Evolutionary conservation across 2,329 filamentous ascomycete species (phyloP).

Genomic region (Trichoderma breve): DNA sequence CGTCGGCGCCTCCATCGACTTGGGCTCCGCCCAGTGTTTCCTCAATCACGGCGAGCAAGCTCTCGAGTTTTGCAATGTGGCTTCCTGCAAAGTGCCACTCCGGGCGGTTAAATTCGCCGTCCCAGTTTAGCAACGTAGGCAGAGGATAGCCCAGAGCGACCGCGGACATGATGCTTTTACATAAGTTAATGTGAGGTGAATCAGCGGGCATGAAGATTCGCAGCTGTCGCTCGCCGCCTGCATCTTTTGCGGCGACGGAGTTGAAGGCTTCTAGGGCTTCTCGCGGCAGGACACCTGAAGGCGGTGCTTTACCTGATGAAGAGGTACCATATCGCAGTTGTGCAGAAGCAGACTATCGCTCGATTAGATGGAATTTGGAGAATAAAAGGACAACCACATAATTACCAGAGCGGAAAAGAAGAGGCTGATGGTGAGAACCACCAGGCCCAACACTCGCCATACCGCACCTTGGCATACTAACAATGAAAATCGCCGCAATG

Average conservation of each 20-base stretch:
- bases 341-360: not conserved
- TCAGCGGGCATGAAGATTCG: constrained; percentile 42
- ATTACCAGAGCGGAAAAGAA: constrained; percentile 8
- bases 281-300: not conserved
- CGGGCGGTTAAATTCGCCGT: constrained; percentile 37
- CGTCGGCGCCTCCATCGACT: not conserved
- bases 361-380: not conserved
- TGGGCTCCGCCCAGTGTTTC: constrained; percentile 23
- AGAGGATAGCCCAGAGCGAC: constrained; percentile 39
- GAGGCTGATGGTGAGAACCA: not conserved
- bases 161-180: constrained; percentile 40
- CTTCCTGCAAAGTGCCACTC: constrained; percentile 39
- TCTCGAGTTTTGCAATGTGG: constrained; percentile 39
- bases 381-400: not conserved
- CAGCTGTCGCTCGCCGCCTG: constrained; percentile 27
- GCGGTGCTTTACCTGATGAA: not conserved
- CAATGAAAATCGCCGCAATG: not conserved
- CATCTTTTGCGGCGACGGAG: not conserved
- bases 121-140: constrained; percentile 39
- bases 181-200: constrained; percentile 37
- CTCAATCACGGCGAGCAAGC: constrained; percentile 25
- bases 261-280: not conserved
- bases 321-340: not conserved
- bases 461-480: not conserved
- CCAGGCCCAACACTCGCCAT: not conserved